phyloP scores from a whole-genome alignment of 352 stramenopile species.

The Globisporangium nodosum region DNA sequence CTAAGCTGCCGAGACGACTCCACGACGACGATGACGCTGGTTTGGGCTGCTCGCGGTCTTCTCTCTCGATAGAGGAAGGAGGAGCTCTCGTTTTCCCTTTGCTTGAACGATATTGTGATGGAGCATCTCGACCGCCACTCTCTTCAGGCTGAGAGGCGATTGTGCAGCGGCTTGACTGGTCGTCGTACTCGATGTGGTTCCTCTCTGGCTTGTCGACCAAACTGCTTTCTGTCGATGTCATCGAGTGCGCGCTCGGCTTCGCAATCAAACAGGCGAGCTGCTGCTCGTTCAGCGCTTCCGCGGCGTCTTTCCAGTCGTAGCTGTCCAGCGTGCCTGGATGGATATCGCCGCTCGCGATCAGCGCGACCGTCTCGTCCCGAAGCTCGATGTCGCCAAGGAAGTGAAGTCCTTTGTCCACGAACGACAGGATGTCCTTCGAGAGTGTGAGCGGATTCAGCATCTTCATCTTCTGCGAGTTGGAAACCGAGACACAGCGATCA shows the following conservation, averaged over 20 bases:
- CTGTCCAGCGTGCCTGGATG: slow-evolving; percentile 68
- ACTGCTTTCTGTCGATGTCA: slow-evolving; percentile 57
- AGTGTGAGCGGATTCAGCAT: slow-evolving; percentile 65
- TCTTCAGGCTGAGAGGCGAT: slow-evolving; percentile 6
- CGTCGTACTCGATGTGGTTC: slow-evolving; percentile 8
- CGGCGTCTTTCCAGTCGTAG: slow-evolving; percentile 60
- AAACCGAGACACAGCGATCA: neutral
- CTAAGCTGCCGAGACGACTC: slow-evolving; percentile 59
- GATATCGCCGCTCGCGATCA: slow-evolving; percentile 54
- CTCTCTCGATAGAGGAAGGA: neutral
- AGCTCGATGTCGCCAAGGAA: slow-evolving; percentile 74
- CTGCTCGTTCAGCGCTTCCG: slow-evolving; percentile 16
- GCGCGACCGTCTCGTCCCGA: slow-evolving; percentile 37
- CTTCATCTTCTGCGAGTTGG: slow-evolving; percentile 46
- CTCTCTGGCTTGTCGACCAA: slow-evolving; percentile 3
- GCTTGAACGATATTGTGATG: neutral
- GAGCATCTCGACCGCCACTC: neutral
- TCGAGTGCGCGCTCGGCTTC: slow-evolving; percentile 26
- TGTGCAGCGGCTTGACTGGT: slow-evolving; percentile 7
- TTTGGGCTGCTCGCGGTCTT: slow-evolving; percentile 25
- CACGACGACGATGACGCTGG: slow-evolving; percentile 40
- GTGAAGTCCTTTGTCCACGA: slow-evolving; percentile 44
- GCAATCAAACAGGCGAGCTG: slow-evolving; percentile 10
- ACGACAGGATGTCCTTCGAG: slow-evolving; percentile 47
- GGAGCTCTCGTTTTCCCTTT: neutral